These are phyloP conservation scores for Penicillium pulvis DNA, from an alignment of 495 filamentous ascomycete genomes.

Conservation along the genomic window DNA sequence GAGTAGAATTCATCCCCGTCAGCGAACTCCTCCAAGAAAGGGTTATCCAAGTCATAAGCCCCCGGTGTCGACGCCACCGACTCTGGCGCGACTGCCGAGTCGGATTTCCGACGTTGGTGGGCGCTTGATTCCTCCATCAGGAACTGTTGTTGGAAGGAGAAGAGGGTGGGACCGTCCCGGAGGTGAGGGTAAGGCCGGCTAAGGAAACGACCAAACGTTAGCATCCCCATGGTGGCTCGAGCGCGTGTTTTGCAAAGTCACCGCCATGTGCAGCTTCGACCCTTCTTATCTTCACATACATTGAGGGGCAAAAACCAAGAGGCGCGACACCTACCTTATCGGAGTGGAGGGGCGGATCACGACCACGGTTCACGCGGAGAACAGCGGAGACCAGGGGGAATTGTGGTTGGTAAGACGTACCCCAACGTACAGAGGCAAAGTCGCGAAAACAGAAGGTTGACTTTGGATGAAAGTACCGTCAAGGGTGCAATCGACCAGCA, in stretches of 20 bases:
- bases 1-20: slow-evolving; percentile 42
- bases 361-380: slow-evolving; percentile 20
- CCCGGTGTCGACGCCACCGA: slow-evolving; percentile 27
- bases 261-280: neutral
- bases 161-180: slow-evolving; percentile 45
- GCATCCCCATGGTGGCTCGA: slow-evolving; percentile 40
- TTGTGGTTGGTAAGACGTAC: neutral
- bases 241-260: slow-evolving; percentile 1
- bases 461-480: neutral
- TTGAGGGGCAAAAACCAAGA: slow-evolving; percentile 3
- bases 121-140: slow-evolving; percentile 40
- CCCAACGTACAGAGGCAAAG: neutral
- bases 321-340: slow-evolving; percentile 18
- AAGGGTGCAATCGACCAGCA: neutral
- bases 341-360: slow-evolving; percentile 8
- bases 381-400: slow-evolving; percentile 1
- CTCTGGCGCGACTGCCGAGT: slow-evolving; percentile 25
- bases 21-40: slow-evolving; percentile 27
- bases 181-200: slow-evolving; percentile 43
- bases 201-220: slow-evolving; percentile 48
- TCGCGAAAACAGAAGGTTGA: neutral
- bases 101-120: slow-evolving; percentile 31
- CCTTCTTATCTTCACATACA: slow-evolving; percentile 7
- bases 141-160: slow-evolving; percentile 48
- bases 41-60: slow-evolving; percentile 22